Percentiles rank a stretch among this genome's conserved stretches.
phyloP scores from a whole-genome alignment of 495 filamentous ascomycete genomes.

The Arthonia radiata region DNA sequence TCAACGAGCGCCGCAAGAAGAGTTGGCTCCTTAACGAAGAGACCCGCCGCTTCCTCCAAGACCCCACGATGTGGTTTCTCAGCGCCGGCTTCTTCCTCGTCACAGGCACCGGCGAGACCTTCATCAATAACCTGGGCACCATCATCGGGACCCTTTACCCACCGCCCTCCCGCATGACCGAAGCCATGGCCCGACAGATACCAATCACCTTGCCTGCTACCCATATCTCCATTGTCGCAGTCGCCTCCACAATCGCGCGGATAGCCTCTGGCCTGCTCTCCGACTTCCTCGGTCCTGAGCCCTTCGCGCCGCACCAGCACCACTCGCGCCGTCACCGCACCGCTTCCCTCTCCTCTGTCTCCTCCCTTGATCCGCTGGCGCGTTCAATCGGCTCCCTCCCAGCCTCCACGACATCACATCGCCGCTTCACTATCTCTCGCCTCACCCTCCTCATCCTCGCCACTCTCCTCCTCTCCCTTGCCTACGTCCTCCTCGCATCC shows the following conservation, averaged over 20 bases:
- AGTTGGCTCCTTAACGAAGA: slow-evolving; percentile 69
- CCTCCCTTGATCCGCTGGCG: slow-evolving; percentile 9
- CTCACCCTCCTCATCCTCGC: slow-evolving; percentile 54
- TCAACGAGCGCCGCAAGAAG: slow-evolving; percentile 52
- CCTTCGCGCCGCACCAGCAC: slow-evolving; percentile 9
- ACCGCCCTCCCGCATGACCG: slow-evolving; percentile 16
- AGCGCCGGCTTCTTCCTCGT: slow-evolving; percentile 81
- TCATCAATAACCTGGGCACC: slow-evolving; percentile 91
- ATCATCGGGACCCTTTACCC: slow-evolving; percentile 70
- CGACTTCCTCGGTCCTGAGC: slow-evolving; percentile 59
- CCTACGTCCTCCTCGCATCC: slow-evolving; percentile 49
- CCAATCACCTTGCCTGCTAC: slow-evolving; percentile 48
- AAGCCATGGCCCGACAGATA: slow-evolving; percentile 8
- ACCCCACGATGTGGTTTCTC: slow-evolving; percentile 88
- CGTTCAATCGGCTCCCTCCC: slow-evolving; percentile 9
- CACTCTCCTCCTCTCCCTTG: slow-evolving; percentile 48
- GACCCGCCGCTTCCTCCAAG: slow-evolving; percentile 55
- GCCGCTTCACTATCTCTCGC: slow-evolving; percentile 38
- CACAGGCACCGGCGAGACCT: slow-evolving; percentile 81
- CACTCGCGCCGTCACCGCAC: slow-evolving; percentile 11
- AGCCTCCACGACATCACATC: slow-evolving; percentile 8
- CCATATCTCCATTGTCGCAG: slow-evolving; percentile 73
- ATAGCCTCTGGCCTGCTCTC: slow-evolving; percentile 65
- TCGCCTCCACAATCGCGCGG: slow-evolving; percentile 75
- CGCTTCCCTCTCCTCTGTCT: slow-evolving; percentile 14